Conservation (phyloP, 768 basidiomycete species). For the Sarcodon sp. region DNA sequence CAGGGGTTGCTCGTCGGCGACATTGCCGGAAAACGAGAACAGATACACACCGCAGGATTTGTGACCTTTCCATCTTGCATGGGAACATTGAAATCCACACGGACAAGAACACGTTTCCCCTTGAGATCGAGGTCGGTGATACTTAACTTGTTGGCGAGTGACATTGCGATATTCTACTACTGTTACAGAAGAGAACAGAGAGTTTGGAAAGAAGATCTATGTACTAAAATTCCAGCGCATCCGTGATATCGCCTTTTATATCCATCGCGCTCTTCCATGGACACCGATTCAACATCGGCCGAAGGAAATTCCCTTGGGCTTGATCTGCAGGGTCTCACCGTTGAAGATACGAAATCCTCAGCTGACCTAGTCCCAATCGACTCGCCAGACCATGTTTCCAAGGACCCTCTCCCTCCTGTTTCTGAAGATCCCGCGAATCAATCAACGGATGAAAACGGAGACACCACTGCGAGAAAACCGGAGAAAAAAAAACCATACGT, state of each 20-base stretch:
- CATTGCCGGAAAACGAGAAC: not conserved
- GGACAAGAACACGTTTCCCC: constrained; percentile 82
- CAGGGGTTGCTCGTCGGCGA: constrained; percentile 4
- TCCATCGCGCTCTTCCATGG: constrained; percentile 7
- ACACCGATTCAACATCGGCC: constrained; percentile 21
- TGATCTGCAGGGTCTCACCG: constrained; percentile 41
- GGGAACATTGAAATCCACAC: constrained; percentile 95
- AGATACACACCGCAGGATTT: constrained; percentile 76
- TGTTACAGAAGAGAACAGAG: constrained; percentile 4
- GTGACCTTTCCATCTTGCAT: constrained; percentile 87
- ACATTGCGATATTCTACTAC: constrained; percentile 43
- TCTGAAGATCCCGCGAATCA: not conserved
- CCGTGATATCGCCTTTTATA: not conserved
- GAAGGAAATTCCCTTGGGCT: constrained; percentile 52
- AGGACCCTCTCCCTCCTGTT: not conserved
- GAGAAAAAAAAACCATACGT: constrained; percentile 65
- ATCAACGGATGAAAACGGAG: not conserved
- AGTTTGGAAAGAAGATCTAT: not conserved
- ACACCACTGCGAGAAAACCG: constrained; percentile 7
- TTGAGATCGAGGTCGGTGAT: constrained; percentile 86
- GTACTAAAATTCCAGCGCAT: constrained; percentile 7
- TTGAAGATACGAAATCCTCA: constrained; percentile 16
- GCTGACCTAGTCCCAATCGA: constrained; percentile 2
- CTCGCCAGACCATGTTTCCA: not conserved
- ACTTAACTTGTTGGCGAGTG: constrained; percentile 87